Base-by-base conservation (phyloP, 2,329 filamentous ascomycete species). In the Aspergillus fructus region DNA sequence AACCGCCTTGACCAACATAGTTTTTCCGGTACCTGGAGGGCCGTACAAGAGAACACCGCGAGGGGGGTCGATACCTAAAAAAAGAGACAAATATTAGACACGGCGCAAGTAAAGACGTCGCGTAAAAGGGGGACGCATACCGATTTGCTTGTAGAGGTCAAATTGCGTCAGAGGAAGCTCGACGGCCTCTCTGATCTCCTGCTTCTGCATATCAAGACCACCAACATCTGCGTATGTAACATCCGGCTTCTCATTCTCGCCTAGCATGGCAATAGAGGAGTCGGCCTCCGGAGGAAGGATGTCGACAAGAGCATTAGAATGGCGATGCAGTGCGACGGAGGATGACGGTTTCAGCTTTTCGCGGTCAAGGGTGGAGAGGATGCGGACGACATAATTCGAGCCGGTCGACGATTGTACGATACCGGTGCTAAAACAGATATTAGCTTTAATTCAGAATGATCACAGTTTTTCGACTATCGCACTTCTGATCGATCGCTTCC, bases 401-500 rank as follows among this genome's bases (percentile, higher is more conserved):
- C 94, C 94, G 34, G 94, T 99, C 63, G 92, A 97, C 49, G 93
- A 97, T 77, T 99, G 94, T 62, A 99, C 94, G 66, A 99, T 99
- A 57, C 94, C 94, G 64, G 94, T 99, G 78, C 92, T 96, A 70
- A 9, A 11, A 19, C 6, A 5, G 3, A 43, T 56, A 13, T 24
- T 23, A 48, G 13, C 24, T 68, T 53, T 66, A 62, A 15, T 52
- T 39, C n/a, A 39, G 2, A 3, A 17, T 40, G 3, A 54, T 23
- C 15, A 46, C 15, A 11, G 51, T 15, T 43, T 47, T 49, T 39
- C 47, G 13, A 33, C 23, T 50, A 45, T 59, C 85, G 75, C 83
- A 96, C 91, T 97, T 99, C 79, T 99, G 94, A 76, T 99, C 94
- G 73, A 99, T 99, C 55, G 94, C 94, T 79, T 99, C 94, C 94